Conservation (phyloP, 2,329 filamentous ascomycete genomes). For the Cephalotrichum gorgonifer region DNA sequence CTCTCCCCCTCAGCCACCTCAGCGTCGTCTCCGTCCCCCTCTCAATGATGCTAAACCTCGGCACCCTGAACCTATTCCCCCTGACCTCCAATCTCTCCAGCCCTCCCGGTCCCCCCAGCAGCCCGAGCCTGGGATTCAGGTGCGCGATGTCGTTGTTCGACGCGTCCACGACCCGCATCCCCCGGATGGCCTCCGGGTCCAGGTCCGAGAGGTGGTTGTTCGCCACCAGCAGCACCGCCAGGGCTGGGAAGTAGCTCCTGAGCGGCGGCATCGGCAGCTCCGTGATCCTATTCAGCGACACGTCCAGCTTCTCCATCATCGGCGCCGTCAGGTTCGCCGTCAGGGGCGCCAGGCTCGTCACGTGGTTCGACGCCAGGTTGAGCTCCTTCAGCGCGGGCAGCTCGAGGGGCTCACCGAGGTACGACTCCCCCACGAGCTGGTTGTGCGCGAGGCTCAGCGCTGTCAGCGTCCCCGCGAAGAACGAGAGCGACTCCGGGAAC, state of each 20-base stretch:
- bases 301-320: slow-evolving; percentile 63
- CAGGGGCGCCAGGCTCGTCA: slow-evolving; percentile 60
- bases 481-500: slow-evolving; percentile 61
- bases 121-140: slow-evolving; percentile 69
- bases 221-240: slow-evolving; percentile 60
- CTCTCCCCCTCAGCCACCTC: slow-evolving; percentile 67
- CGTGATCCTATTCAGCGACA: slow-evolving; percentile 72
- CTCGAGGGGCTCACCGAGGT: slow-evolving; percentile 55
- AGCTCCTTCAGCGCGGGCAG: slow-evolving; percentile 69
- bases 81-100: slow-evolving; percentile 62
- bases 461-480: slow-evolving; percentile 61
- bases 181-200: slow-evolving; percentile 61
- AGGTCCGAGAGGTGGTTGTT: slow-evolving; percentile 73
- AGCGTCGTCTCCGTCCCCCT: slow-evolving; percentile 80
- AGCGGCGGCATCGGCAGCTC: slow-evolving; percentile 50
- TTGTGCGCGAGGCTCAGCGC: slow-evolving; percentile 69
- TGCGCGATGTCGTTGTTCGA: slow-evolving; percentile 79
- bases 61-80: slow-evolving; percentile 82
- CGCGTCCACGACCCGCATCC: slow-evolving; percentile 66
- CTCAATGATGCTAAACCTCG: slow-evolving; percentile 72
- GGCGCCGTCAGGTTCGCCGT: slow-evolving; percentile 61
- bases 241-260: slow-evolving; percentile 55
- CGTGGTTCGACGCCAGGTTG: slow-evolving; percentile 63
- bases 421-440: slow-evolving; percentile 52
- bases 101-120: slow-evolving; percentile 54